These are phyloP conservation scores for Austropuccinia psidii DNA, from an alignment of 1,284 basidiomycete species.

Conservation along the genomic window DNA sequence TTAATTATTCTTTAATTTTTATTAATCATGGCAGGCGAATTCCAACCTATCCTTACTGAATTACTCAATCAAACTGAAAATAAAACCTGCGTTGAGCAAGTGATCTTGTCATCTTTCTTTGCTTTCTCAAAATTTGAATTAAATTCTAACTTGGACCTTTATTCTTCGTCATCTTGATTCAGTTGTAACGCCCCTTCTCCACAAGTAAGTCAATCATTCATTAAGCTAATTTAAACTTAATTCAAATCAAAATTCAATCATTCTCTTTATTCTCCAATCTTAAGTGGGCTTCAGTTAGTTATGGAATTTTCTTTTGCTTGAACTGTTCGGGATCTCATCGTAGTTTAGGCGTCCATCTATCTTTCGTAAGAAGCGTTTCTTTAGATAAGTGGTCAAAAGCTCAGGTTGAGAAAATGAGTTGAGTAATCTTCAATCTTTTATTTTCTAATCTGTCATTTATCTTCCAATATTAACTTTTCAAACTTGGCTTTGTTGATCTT, in stretches of 20 bases:
- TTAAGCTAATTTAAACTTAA: not conserved
- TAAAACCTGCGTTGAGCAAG: slow-evolving; percentile 27
- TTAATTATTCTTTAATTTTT: too few species aligned
- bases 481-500: not conserved
- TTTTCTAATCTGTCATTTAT: slow-evolving; percentile 12
- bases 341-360: slow-evolving; percentile 78
- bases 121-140: not conserved
- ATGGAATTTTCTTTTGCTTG: slow-evolving; percentile 76
- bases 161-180: not conserved
- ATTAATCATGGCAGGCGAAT: too few species aligned
- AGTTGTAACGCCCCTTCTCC: slow-evolving; percentile 27
- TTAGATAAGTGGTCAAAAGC: slow-evolving; percentile 32
- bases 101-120: not conserved
- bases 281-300: slow-evolving; percentile 81
- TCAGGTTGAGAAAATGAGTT: slow-evolving; percentile 20
- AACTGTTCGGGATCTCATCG: slow-evolving; percentile 83
- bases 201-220: not conserved
- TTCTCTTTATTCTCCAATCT: slow-evolving; percentile 48
- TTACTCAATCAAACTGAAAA: slow-evolving; percentile 19
- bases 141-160: not conserved
- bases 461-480: not conserved
- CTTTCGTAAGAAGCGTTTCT: slow-evolving; percentile 51
- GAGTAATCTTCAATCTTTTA: not conserved
- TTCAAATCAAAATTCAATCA: not conserved
- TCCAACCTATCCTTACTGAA: slow-evolving; percentile 21